Evolutionary conservation across 192 early-diverging fungal genomes (phyloP), one percentile per base, ranked within the genome.

Genomic region (Umbelopsis isabellina): DNA sequence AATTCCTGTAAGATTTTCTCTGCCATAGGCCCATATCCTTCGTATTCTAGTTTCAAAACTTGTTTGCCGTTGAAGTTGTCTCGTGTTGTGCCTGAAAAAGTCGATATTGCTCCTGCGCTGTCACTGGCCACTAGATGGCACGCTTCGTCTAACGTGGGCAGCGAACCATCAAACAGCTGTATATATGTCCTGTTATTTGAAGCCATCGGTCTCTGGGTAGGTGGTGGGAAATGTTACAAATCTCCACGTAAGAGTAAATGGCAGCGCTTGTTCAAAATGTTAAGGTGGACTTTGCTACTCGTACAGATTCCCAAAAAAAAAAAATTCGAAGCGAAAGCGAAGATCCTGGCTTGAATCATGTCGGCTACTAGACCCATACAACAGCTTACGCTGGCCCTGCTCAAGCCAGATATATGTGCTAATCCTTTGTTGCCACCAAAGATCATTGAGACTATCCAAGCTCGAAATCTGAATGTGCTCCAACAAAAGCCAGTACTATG

Each of bases 1-100:
- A 95, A 74, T 0, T 74, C 53, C 35, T 77, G 71, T 65, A 95
- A 84, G 25, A 90, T 80, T 49, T 93, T 91, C 37, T 86, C 79
- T 30, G 95, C 93, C 95, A 98, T 95, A 7, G 88, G 83, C n/a
- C 77, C 83, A 75, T 98, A 96, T 2, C 91, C 91, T 75, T 93
- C 90, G 74, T 98, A 98, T 21, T 90, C 86, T 7, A 98, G 84
- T 20, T 80, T 78, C 30, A 91, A 46, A 18, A 98, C 96, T 16
- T 75, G 67, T 58, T 92, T 92, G 37, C 81, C 89, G 85, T 91
- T 76, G 75, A 96, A 97, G 48, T 81, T 89, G 74, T 92, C 81
- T 12, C 95, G 84, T 0, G 95, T 97, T 0, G 94, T 97, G 13
- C 95, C 95, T 18, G 87, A 85, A 78, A 97, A 97, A 0, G 91